Conservation (phyloP, 345 rosid species). For the Eucalyptus fibrosa region DNA sequence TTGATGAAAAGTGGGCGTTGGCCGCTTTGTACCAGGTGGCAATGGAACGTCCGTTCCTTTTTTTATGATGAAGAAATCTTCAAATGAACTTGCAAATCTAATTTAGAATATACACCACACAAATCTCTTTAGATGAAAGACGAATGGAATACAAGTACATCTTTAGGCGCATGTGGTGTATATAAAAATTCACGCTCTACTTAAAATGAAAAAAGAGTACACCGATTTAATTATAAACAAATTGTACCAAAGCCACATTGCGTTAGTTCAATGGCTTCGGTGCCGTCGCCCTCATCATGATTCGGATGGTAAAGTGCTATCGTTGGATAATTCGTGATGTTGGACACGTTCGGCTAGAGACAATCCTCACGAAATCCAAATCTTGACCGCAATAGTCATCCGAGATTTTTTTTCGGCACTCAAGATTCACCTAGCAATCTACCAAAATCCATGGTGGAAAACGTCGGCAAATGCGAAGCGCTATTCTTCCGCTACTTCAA, state of each 20-base stretch:
- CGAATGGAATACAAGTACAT: neutral
- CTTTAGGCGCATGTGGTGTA: neutral
- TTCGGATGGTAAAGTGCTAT: neutral
- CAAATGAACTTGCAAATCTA: neutral
- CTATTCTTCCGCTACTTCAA: neutral
- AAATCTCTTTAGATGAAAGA: neutral
- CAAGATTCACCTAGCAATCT: neutral
- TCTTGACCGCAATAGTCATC: neutral
- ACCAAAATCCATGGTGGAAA: neutral
- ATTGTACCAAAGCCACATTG: neutral
- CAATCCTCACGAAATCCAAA: neutral
- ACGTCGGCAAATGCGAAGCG: neutral
- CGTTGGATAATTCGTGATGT: neutral
- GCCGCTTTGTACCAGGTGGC: neutral
- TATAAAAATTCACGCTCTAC: neutral
- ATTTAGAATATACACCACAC: neutral
- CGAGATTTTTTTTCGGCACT: neutral
- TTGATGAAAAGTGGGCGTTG: neutral
- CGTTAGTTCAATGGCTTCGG: neutral
- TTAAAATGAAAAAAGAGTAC: neutral
- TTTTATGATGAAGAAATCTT: neutral
- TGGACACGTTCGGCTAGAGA: neutral
- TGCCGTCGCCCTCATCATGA: neutral
- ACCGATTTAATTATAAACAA: neutral
- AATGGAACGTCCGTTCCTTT: neutral